These are phyloP conservation scores for Botryobasidium botryosum DNA, from an alignment of 768 basidiomycete genomes.

Conservation along the genomic window DNA sequence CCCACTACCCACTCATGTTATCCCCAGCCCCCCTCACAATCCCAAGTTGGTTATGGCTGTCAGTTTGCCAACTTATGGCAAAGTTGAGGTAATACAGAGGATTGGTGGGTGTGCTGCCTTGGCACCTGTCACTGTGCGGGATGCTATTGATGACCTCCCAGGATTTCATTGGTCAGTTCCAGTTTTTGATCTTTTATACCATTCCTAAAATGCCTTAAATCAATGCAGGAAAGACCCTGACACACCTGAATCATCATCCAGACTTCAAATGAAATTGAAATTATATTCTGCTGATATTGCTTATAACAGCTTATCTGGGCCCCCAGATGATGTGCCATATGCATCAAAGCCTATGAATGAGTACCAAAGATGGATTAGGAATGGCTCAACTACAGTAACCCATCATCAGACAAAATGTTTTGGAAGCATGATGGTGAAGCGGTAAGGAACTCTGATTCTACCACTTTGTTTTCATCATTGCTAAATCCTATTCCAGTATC, in stretches of 20 bases:
- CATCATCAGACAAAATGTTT: slow-evolving; percentile 42
- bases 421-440: slow-evolving; percentile 29
- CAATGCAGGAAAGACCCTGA: too few relatives aligned
- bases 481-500: slow-evolving; percentile 25
- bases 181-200: not conserved
- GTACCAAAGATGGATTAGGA: slow-evolving; percentile 29
- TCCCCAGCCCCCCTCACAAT: slow-evolving; percentile 21
- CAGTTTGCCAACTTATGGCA: slow-evolving; percentile 2
- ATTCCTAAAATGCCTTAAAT: too few relatives aligned
- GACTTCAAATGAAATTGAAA: too few relatives aligned
- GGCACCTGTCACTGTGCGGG: slow-evolving; percentile 37
- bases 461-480: too few relatives aligned
- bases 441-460: slow-evolving; percentile 24
- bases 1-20: slow-evolving; percentile 41
- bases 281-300: too few relatives aligned
- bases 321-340: too few relatives aligned
- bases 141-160: slow-evolving; percentile 56
- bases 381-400: slow-evolving; percentile 22
- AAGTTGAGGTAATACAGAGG: not conserved
- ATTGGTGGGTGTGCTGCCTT: slow-evolving; percentile 32
- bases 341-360: slow-evolving; percentile 27
- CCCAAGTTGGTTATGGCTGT: too few relatives aligned
- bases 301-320: too few relatives aligned
- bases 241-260: too few relatives aligned
- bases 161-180: slow-evolving; percentile 48